A percentile compares a stretch with the other conserved stretches of the same genome.
phyloP scores from a whole-genome alignment of 257 asterid species.

The Rhazya stricta region DNA sequence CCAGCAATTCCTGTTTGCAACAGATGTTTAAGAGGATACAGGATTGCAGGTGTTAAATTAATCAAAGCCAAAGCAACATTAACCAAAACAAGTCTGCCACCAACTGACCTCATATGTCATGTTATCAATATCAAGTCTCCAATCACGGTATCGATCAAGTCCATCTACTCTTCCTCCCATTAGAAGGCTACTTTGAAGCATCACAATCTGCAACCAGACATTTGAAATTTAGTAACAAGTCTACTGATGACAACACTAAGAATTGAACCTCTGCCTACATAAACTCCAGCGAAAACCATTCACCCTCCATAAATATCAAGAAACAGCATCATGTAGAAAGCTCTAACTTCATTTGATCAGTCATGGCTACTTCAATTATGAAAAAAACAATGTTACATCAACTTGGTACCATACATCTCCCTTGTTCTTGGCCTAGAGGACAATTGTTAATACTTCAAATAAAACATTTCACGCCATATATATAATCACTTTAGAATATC shows the following conservation, averaged over 20 bases:
- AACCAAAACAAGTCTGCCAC: neutral
- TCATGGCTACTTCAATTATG: neutral
- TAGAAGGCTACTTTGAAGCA: slow-evolving; percentile 57
- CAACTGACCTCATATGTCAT: slow-evolving; percentile 78
- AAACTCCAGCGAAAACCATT: neutral
- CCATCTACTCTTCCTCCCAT: slow-evolving; percentile 56
- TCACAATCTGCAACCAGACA: slow-evolving; percentile 49
- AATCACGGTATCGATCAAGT: slow-evolving; percentile 51
- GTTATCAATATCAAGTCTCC: slow-evolving; percentile 71
- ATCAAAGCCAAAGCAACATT: neutral
- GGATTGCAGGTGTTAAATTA: neutral
- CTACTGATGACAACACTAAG: neutral
- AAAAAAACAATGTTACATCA: neutral
- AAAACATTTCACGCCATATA: neutral
- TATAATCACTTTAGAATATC: neutral
- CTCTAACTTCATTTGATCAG: neutral
- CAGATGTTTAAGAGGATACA: neutral
- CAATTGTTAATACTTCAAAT: neutral
- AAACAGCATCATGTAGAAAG: neutral
- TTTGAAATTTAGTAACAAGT: neutral
- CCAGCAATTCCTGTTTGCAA: slow-evolving; percentile 64
- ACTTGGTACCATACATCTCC: neutral
- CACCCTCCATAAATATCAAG: neutral
- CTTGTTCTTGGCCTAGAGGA: neutral
- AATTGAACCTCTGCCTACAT: neutral